Evolutionary conservation across 805 yeast genomes (phyloP).

Genomic region (Cyberlindnera saturnus): DNA sequence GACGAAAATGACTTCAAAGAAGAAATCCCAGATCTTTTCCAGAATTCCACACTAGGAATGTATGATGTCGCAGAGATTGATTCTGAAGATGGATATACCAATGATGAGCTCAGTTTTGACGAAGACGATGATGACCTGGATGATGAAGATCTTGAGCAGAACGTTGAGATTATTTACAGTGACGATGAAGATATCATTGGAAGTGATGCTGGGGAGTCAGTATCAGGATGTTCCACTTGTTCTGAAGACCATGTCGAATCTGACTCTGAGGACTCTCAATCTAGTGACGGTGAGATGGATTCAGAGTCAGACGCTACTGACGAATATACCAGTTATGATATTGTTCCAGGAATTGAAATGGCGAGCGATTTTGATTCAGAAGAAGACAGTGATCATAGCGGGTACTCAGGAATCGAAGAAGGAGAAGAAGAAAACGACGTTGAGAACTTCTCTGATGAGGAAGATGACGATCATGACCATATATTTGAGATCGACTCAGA

Average conservation of each 20-base stretch:
- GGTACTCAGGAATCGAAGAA: not conserved
- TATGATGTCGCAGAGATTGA: slow-evolving; percentile 76
- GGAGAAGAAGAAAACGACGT: slow-evolving; percentile 10
- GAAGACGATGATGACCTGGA: slow-evolving; percentile 34
- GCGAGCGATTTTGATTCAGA: slow-evolving; percentile 3
- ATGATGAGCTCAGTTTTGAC: slow-evolving; percentile 40
- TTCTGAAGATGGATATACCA: slow-evolving; percentile 55
- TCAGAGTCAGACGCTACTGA: slow-evolving; percentile 5
- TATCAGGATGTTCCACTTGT: not conserved
- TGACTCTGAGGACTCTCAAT: slow-evolving; percentile 11
- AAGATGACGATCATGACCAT: slow-evolving; percentile 23
- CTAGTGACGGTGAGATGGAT: slow-evolving; percentile 2
- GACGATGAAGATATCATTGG: slow-evolving; percentile 27
- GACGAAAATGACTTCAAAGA: slow-evolving; percentile 54
- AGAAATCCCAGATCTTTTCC: slow-evolving; percentile 76
- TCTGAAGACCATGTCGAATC: slow-evolving; percentile 12
- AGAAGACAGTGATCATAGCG: slow-evolving; percentile 6
- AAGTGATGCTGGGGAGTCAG: slow-evolving; percentile 25
- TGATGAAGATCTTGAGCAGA: slow-evolving; percentile 21
- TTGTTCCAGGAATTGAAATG: slow-evolving; percentile 9
- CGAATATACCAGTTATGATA: slow-evolving; percentile 9
- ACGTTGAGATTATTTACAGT: slow-evolving; percentile 26
- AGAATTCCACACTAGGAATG: slow-evolving; percentile 91
- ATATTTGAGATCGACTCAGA: slow-evolving; percentile 11
- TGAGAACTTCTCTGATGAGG: slow-evolving; percentile 20